Conservation (phyloP, 2,329 filamentous ascomycete species). For the Fusarium chaquense region DNA sequence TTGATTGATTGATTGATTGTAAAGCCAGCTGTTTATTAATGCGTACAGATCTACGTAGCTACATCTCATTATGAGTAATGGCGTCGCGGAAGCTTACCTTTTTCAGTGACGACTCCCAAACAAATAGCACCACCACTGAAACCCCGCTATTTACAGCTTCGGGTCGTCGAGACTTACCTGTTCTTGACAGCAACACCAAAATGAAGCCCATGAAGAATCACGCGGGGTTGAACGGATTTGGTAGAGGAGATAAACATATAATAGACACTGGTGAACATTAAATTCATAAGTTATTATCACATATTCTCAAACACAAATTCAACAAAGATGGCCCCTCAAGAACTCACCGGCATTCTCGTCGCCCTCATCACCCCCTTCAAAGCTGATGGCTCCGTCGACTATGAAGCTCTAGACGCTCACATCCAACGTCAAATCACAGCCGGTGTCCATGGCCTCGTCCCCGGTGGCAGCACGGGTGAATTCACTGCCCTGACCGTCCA, state of each 20-base stretch:
- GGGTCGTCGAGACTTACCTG: conserved; percentile 44
- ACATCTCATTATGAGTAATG: background rate
- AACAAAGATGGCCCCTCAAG: conserved; percentile 40
- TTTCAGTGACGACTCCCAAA: background rate
- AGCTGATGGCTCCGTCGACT: conserved; percentile 57
- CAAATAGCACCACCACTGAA: no score
- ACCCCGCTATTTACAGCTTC: background rate
- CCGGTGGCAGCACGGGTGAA: conserved; percentile 62
- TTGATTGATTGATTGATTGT: background rate
- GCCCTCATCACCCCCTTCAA: conserved; percentile 63
- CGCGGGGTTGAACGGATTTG: conserved; percentile 32
- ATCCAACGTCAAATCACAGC: conserved; percentile 59
- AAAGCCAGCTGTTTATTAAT: background rate
- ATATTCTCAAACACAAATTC: background rate
- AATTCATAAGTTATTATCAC: background rate
- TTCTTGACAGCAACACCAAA: conserved; percentile 13
- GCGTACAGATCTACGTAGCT: background rate
- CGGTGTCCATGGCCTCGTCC: conserved; percentile 63
- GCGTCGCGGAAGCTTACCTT: conserved; percentile 1
- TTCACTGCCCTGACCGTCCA: conserved; percentile 59
- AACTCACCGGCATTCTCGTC: conserved; percentile 59
- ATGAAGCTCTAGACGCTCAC: conserved; percentile 50
- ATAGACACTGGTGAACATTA: background rate
- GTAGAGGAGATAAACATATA: conserved; percentile 25
- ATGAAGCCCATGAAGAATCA: conserved; percentile 5